Evolutionary conservation across 495 filamentous ascomycete genomes (phyloP).

Genomic region (Lophium mytilinum): DNA sequence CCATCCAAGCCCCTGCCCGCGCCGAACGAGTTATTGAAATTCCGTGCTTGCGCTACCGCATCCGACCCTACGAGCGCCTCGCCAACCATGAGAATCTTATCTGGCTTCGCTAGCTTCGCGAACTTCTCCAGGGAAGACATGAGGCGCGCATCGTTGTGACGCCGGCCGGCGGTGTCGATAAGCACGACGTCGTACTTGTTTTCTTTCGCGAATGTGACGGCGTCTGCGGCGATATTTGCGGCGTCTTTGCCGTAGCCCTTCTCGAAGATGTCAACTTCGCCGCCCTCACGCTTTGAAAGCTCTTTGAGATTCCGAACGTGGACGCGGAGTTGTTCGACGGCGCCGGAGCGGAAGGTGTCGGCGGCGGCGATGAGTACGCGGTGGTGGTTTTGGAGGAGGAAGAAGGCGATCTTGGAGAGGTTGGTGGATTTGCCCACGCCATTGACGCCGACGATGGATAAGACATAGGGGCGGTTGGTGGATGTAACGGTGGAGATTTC

Average conservation of each 20-base stretch:
- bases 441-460: constrained; percentile 96
- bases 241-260: constrained; percentile 98
- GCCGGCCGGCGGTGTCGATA: constrained; percentile 89
- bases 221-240: constrained; percentile 88
- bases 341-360: constrained; percentile 95
- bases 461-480: constrained; percentile 76
- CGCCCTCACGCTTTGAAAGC: constrained; percentile 71
- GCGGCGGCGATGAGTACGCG: constrained; percentile 91
- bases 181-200: constrained; percentile 85
- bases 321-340: constrained; percentile 92
- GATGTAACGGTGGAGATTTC: constrained; percentile 77
- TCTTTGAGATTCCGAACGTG: constrained; percentile 88
- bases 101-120: constrained; percentile 85
- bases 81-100: constrained; percentile 98
- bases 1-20: constrained; percentile 72
- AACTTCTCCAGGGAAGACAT: constrained; percentile 97
- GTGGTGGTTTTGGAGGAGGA: constrained; percentile 93
- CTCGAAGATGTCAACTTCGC: constrained; percentile 81
- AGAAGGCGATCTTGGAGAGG: constrained; percentile 92
- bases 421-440: constrained; percentile 98
- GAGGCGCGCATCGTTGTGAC: constrained; percentile 89
- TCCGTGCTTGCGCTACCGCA: constrained; percentile 86
- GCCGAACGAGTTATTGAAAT: constrained; percentile 92
- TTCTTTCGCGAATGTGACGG: constrained; percentile 66
- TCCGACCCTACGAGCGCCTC: constrained; percentile 95